phyloP scores from a whole-genome alignment of 495 filamentous ascomycete species.

The Talaromyces adpressus region DNA sequence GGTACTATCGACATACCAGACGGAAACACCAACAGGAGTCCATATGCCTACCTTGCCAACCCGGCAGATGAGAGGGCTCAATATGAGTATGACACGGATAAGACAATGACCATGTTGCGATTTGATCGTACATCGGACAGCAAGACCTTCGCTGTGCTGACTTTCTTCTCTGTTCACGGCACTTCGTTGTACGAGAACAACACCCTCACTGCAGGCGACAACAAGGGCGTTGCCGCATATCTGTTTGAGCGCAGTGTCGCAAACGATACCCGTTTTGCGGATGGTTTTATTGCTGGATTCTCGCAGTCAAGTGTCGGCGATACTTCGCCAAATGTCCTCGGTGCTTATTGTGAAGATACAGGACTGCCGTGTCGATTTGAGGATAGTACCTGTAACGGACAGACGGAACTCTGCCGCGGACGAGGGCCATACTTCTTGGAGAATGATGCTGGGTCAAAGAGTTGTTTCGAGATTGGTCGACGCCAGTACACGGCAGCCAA shows the following conservation, averaged over 20 bases:
- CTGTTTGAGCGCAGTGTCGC: slow-evolving; percentile 70
- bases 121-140: slow-evolving; percentile 68
- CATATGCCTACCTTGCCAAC: slow-evolving; percentile 88
- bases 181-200: slow-evolving; percentile 92
- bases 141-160: slow-evolving; percentile 71
- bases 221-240: slow-evolving; percentile 90
- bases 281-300: slow-evolving; percentile 86
- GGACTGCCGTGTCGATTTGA: slow-evolving; percentile 59
- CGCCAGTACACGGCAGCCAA: slow-evolving; percentile 59
- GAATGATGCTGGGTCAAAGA: slow-evolving; percentile 62
- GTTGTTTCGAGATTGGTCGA: slow-evolving; percentile 67
- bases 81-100: slow-evolving; percentile 78
- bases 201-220: slow-evolving; percentile 85
- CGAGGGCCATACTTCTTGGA: slow-evolving; percentile 74
- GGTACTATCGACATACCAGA: slow-evolving; percentile 69
- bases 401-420: slow-evolving; percentile 72
- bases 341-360: slow-evolving; percentile 75
- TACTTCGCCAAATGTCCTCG: slow-evolving; percentile 81
- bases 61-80: slow-evolving; percentile 66
- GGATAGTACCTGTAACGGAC: slow-evolving; percentile 74
- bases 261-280: slow-evolving; percentile 44
- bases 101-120: slow-evolving; percentile 73
- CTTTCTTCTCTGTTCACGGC: slow-evolving; percentile 92
- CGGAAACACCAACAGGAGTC: slow-evolving; percentile 85
- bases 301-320: slow-evolving; percentile 94